These are phyloP conservation scores for Chimonanthus salicifolius DNA, from an alignment of 164 flowering plant species.

Conservation along the genomic window DNA sequence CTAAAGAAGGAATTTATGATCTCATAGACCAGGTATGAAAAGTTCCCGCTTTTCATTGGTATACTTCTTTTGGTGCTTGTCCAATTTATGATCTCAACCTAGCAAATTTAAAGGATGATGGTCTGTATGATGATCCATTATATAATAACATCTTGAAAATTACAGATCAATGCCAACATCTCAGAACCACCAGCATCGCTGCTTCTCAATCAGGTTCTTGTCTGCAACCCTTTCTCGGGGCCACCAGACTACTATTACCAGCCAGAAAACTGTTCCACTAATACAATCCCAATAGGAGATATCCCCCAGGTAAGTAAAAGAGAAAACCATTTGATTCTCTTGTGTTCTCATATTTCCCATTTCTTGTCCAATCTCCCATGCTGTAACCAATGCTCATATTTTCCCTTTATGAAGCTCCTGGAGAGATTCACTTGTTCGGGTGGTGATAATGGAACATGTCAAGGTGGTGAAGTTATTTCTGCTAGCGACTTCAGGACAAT, in stretches of 20 bases:
- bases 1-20: slow-evolving; percentile 50
- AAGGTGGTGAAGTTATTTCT: slow-evolving; percentile 34
- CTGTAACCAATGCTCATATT: not conserved
- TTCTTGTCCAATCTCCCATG: not conserved
- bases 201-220: slow-evolving; percentile 35
- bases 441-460: slow-evolving; percentile 32
- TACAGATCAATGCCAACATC: slow-evolving; percentile 67
- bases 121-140: not conserved
- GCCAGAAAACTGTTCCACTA: slow-evolving; percentile 50
- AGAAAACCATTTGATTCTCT: not conserved
- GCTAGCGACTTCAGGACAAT: slow-evolving; percentile 21
- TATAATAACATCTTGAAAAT: not conserved
- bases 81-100: not conserved
- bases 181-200: slow-evolving; percentile 24
- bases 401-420: slow-evolving; percentile 36
- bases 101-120: too few relatives aligned
- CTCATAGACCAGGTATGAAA: slow-evolving; percentile 56
- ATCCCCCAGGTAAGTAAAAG: slow-evolving; percentile 51
- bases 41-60: not conserved
- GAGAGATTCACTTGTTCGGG: slow-evolving; percentile 43
- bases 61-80: not conserved
- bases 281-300: slow-evolving; percentile 56
- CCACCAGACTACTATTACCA: slow-evolving; percentile 63
- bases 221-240: slow-evolving; percentile 81
- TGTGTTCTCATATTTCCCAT: not conserved